phyloP scores from a whole-genome alignment of 225 moss, liverwort and hornwort genomes.

The Ulota crispa region DNA sequence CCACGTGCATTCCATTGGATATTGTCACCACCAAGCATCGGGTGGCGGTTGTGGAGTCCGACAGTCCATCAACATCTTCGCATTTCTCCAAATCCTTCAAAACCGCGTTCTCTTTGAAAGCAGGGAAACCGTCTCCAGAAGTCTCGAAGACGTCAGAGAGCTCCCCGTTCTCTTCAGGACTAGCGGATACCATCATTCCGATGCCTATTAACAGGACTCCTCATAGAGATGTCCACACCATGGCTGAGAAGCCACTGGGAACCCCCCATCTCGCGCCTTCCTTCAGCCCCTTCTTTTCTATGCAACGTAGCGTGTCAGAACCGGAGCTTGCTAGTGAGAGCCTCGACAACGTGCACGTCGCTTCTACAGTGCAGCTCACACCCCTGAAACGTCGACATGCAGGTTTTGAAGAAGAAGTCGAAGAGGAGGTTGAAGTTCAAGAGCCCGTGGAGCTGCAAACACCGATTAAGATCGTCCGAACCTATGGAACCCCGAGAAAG shows the following conservation, averaged over 20 bases:
- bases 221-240: constrained; percentile 42
- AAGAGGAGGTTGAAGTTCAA: constrained; percentile 11
- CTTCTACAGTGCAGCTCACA: constrained; percentile 40
- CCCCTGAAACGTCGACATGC: constrained; percentile 50
- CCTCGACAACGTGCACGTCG: constrained; percentile 25
- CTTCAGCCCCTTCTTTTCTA: constrained; percentile 64
- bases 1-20: constrained; percentile 55
- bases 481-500: background rate
- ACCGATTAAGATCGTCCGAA: constrained; percentile 34
- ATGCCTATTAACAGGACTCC: constrained; percentile 47
- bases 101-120: constrained; percentile 41
- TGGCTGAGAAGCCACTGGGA: constrained; percentile 36
- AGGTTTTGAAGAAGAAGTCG: constrained; percentile 25
- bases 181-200: constrained; percentile 37
- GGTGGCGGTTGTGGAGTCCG: background rate
- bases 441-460: constrained; percentile 43
- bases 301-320: constrained; percentile 23
- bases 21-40: constrained; percentile 33
- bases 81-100: constrained; percentile 62
- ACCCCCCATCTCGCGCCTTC: constrained; percentile 61
- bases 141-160: background rate
- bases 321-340: constrained; percentile 15
- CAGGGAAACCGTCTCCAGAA: background rate
- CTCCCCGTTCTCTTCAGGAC: background rate
- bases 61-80: constrained; percentile 14